A percentile compares a stretch with the other conserved stretches of the same genome.
Conservation (phyloP, 306 rosid species). For the Vicia villosa region DNA sequence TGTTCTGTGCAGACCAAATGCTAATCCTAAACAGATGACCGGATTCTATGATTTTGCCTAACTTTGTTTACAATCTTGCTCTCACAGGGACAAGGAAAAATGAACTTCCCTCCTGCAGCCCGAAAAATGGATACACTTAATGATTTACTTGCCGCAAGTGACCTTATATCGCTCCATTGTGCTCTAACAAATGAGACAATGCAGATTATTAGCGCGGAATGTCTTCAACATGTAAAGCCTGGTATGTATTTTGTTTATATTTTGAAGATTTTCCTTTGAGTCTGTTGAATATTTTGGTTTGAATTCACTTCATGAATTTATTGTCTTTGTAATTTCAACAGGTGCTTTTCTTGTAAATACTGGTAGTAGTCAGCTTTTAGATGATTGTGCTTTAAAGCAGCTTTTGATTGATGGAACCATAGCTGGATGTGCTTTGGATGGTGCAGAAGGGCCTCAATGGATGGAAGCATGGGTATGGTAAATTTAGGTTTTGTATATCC, state of each 20-base stretch:
- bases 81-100: slow-evolving; percentile 62
- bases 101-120: slow-evolving; percentile 82
- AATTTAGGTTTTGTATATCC: slow-evolving; percentile 28
- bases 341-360: slow-evolving; percentile 98
- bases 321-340: slow-evolving; percentile 38
- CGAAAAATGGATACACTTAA: slow-evolving; percentile 98
- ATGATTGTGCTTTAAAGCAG: slow-evolving; percentile 98
- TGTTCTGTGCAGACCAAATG: neutral
- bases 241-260: slow-evolving; percentile 50
- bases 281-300: slow-evolving; percentile 6
- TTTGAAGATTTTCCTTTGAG: slow-evolving; percentile 10
- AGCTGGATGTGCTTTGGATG: slow-evolving; percentile 99
- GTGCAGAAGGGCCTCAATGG: slow-evolving; percentile 99
- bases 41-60: slow-evolving; percentile 30
- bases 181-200: slow-evolving; percentile 86
- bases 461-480: slow-evolving; percentile 99
- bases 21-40: slow-evolving; percentile 9
- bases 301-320: slow-evolving; percentile 22
- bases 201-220: slow-evolving; percentile 87
- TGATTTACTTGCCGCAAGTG: slow-evolving; percentile 97
- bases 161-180: slow-evolving; percentile 93
- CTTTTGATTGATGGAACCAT: slow-evolving; percentile 94
- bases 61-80: slow-evolving; percentile 30
- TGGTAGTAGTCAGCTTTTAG: slow-evolving; percentile 92
- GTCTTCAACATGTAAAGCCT: slow-evolving; percentile 92